Conservation (phyloP, 2,329 filamentous ascomycete species). For the Ophiostoma ips region DNA sequence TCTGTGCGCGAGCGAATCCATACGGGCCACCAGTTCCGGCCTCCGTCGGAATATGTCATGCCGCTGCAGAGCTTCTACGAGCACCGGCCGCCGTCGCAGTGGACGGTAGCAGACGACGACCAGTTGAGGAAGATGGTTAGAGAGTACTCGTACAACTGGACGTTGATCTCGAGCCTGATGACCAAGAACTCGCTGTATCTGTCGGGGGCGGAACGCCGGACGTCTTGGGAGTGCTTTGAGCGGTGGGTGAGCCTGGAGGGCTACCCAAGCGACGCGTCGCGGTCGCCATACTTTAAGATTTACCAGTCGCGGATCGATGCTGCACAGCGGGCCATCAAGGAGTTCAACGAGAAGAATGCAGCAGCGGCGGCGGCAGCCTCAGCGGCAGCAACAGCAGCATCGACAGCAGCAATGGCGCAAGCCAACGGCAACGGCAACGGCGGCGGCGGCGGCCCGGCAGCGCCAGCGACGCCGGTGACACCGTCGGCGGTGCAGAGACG, state of each 20-base stretch:
- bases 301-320: slow-evolving; percentile 48
- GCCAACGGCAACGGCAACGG: slow-evolving; percentile 1
- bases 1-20: slow-evolving; percentile 80
- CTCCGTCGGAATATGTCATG: slow-evolving; percentile 84
- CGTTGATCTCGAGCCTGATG: slow-evolving; percentile 73
- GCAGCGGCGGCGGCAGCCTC: slow-evolving; percentile 21
- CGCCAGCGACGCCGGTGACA: background rate
- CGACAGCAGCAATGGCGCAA: background rate
- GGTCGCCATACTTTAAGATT: slow-evolving; percentile 83
- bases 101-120: slow-evolving; percentile 82
- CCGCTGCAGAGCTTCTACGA: slow-evolving; percentile 85
- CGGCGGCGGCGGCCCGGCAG: slow-evolving; percentile 15
- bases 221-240: slow-evolving; percentile 98
- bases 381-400: slow-evolving; percentile 19
- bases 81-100: slow-evolving; percentile 72
- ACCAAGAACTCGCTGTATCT: slow-evolving; percentile 59
- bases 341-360: slow-evolving; percentile 36
- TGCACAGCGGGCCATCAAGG: slow-evolving; percentile 40
- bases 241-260: slow-evolving; percentile 89
- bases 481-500: slow-evolving; percentile 42
- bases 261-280: slow-evolving; percentile 81
- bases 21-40: slow-evolving; percentile 81
- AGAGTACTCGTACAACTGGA: slow-evolving; percentile 97
- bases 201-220: slow-evolving; percentile 79
- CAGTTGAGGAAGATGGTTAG: slow-evolving; percentile 73